A percentile compares a stretch with the other conserved stretches of the same genome.
These are phyloP conservation scores for Nidula microcarpa DNA, from an alignment of 768 basidiomycete genomes.

Conservation along the genomic window DNA sequence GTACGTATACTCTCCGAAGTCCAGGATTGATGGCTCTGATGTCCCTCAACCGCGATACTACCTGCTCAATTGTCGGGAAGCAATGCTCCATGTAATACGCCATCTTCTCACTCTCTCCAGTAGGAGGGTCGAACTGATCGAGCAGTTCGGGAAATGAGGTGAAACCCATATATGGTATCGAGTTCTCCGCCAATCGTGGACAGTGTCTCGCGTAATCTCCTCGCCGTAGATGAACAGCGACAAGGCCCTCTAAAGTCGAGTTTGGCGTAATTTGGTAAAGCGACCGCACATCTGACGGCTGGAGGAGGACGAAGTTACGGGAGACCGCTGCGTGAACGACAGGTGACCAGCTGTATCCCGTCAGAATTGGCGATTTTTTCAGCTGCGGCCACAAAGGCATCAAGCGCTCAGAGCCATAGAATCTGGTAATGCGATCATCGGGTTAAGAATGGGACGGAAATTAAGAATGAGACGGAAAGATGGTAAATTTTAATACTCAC, in stretches of 20 bases:
- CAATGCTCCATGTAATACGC: constrained; percentile 39
- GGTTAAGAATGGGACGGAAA: neutral
- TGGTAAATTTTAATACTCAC: constrained; percentile 30
- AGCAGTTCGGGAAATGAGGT: constrained; percentile 36
- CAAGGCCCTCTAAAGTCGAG: constrained; percentile 39
- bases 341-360: neutral
- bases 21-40: constrained; percentile 20
- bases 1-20: constrained; percentile 33
- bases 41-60: constrained; percentile 31
- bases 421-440: neutral
- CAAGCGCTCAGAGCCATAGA: constrained; percentile 19
- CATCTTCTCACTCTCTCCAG: constrained; percentile 1
- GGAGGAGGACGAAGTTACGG: constrained; percentile 9
- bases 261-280: constrained; percentile 9
- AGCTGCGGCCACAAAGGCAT: neutral
- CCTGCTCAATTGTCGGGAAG: constrained; percentile 34
- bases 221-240: constrained; percentile 53
- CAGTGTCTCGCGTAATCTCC: constrained; percentile 59
- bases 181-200: constrained; percentile 41
- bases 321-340: constrained; percentile 25
- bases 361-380: neutral
- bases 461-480: too few species aligned
- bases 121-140: constrained; percentile 34
- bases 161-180: constrained; percentile 43
- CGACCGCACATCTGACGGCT: constrained; percentile 7